Conservation (phyloP, 164 flowering plant species). For the Litsea cubeba region DNA sequence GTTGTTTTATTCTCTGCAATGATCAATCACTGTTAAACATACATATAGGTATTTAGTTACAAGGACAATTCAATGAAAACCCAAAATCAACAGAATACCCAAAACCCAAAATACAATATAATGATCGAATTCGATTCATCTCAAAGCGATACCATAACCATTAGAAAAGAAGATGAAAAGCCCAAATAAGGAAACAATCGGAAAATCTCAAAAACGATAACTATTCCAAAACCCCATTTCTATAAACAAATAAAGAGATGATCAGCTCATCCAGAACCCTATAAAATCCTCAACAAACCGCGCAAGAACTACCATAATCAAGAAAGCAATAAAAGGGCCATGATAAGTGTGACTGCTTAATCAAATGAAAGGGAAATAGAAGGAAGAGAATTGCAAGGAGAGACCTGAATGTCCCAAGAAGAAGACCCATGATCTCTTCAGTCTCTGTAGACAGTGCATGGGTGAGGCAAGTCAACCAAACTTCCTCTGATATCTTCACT, state of each 20-base stretch:
- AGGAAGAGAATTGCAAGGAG: neutral
- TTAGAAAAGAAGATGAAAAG: neutral
- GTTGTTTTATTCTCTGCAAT: no score
- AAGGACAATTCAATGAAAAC: neutral
- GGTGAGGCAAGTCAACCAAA: conserved; percentile 85
- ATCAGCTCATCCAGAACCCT: neutral
- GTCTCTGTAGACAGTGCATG: conserved; percentile 94
- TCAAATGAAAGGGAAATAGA: neutral
- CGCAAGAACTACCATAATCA: no score
- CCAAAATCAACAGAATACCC: neutral
- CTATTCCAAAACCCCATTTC: neutral
- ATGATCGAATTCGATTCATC: neutral
- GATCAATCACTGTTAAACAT: neutral
- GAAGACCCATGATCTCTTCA: conserved; percentile 98
- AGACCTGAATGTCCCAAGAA: conserved; percentile 92
- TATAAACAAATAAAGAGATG: neutral
- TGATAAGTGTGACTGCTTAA: no score
- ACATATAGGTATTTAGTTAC: neutral
- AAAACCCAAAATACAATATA: neutral
- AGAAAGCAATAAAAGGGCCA: neutral
- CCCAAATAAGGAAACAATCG: neutral
- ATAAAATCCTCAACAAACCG: neutral
- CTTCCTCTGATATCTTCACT: conserved; percentile 93
- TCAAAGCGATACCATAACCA: neutral
- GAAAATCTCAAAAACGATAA: no score